Evolutionary conservation across 2,329 filamentous ascomycete genomes (phyloP).

Genomic region (Ciborinia camelliae): DNA sequence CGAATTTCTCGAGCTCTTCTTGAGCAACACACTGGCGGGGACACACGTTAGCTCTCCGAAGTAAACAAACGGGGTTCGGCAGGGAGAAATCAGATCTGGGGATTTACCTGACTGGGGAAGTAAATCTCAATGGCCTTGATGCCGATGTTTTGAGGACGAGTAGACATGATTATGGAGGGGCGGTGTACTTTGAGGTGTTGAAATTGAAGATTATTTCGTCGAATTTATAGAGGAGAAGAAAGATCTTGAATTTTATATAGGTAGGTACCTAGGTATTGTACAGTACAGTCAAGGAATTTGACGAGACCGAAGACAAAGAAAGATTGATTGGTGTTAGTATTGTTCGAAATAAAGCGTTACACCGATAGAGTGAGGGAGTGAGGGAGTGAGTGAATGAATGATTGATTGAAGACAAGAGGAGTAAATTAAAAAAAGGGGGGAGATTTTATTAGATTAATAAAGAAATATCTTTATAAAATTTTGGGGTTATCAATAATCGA

Average conservation of each 20-base stretch:
- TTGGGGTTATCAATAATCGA: conserved; percentile 2
- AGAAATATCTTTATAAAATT: conserved; percentile 2
- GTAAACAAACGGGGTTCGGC: background rate
- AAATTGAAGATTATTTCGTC: background rate
- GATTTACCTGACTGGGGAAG: conserved; percentile 76
- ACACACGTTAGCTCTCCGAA: conserved; percentile 12
- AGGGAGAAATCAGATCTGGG: background rate
- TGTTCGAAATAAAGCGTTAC: conserved; percentile 6
- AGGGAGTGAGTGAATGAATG: background rate
- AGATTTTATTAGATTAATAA: background rate
- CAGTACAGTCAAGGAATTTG: no score
- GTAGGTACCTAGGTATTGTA: no score
- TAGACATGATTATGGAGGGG: conserved; percentile 54
- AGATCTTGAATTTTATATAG: background rate
- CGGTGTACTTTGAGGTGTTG: conserved; percentile 26
- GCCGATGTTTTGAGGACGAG: conserved; percentile 81
- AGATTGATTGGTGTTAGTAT: conserved; percentile 10
- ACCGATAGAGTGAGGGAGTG: no score
- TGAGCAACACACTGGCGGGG: conserved; percentile 73
- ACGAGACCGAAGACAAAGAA: background rate
- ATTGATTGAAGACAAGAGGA: background rate
- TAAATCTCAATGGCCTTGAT: conserved; percentile 93
- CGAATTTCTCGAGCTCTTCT: conserved; percentile 78
- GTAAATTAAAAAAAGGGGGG: background rate
- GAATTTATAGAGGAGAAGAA: background rate